Conservation (phyloP, 139 green algal species). For the Ulvella scutata region DNA sequence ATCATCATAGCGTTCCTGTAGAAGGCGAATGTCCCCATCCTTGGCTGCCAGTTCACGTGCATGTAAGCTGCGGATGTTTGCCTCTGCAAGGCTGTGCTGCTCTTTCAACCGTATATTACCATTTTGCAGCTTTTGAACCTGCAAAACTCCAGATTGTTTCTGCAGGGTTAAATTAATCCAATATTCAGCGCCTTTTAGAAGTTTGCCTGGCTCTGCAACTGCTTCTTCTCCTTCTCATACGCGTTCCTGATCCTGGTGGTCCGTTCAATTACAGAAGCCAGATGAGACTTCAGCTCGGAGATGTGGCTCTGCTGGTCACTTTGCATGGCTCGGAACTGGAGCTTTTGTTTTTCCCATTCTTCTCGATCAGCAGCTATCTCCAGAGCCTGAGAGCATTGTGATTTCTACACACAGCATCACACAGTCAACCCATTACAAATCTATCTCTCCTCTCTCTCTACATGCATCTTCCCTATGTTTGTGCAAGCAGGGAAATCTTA, state of each 20-base stretch:
- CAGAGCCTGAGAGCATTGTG: no score
- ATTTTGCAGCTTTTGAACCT: background rate
- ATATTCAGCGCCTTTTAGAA: background rate
- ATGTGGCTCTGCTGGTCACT: background rate
- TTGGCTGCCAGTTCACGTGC: background rate
- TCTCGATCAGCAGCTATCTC: no score
- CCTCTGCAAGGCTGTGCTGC: background rate
- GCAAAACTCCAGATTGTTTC: background rate
- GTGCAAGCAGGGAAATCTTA: no score
- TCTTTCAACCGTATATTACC: background rate
- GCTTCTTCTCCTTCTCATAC: background rate
- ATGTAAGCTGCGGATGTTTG: background rate
- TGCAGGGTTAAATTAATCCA: background rate
- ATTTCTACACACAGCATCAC: no score
- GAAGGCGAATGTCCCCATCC: background rate
- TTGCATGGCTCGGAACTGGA: no score
- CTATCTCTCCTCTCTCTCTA: no score
- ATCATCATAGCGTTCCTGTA: background rate
- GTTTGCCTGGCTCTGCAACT: background rate
- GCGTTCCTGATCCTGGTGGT: background rate
- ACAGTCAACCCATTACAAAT: no score
- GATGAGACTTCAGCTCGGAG: background rate
- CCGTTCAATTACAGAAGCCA: background rate
- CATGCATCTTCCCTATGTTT: no score
- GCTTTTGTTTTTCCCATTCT: no score